Conservation (phyloP, 2,329 filamentous ascomycete genomes). For the Escovopsis sp. region DNA sequence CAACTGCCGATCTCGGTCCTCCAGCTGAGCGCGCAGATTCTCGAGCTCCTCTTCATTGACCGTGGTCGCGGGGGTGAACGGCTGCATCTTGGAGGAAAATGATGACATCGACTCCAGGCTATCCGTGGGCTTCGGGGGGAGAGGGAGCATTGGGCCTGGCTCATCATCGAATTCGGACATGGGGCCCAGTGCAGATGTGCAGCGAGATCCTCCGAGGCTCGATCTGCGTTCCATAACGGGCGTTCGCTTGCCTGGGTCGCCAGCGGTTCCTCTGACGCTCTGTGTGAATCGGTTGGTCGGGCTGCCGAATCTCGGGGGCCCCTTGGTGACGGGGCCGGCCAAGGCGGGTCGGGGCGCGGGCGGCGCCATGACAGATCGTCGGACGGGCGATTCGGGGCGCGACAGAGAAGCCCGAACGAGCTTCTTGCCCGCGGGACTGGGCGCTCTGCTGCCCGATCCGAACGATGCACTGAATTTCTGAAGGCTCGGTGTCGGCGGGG, state of each 20-base stretch:
- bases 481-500: slow-evolving; percentile 48
- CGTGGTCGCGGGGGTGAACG: slow-evolving; percentile 36
- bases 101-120: slow-evolving; percentile 39
- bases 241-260: slow-evolving; percentile 44
- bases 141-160: slow-evolving; percentile 33
- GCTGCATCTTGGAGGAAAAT: slow-evolving; percentile 36
- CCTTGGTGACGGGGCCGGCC: slow-evolving; percentile 30
- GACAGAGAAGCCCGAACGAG: slow-evolving; percentile 62
- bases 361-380: slow-evolving; percentile 45
- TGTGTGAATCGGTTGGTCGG: slow-evolving; percentile 45
- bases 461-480: slow-evolving; percentile 82
- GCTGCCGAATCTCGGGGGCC: slow-evolving; percentile 20
- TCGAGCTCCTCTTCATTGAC: slow-evolving; percentile 57
- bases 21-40: slow-evolving; percentile 55
- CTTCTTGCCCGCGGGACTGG: slow-evolving; percentile 58
- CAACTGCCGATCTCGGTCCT: slow-evolving; percentile 76
- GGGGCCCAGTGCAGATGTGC: slow-evolving; percentile 42
- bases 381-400: slow-evolving; percentile 73
- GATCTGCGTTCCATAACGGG: slow-evolving; percentile 32
- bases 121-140: slow-evolving; percentile 37
- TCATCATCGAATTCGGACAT: slow-evolving; percentile 42
- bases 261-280: slow-evolving; percentile 44
- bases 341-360: slow-evolving; percentile 40
- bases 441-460: slow-evolving; percentile 50
- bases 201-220: slow-evolving; percentile 37